Base-by-base conservation (phyloP, 805 yeast genomes). In the Spathaspora boniae region DNA sequence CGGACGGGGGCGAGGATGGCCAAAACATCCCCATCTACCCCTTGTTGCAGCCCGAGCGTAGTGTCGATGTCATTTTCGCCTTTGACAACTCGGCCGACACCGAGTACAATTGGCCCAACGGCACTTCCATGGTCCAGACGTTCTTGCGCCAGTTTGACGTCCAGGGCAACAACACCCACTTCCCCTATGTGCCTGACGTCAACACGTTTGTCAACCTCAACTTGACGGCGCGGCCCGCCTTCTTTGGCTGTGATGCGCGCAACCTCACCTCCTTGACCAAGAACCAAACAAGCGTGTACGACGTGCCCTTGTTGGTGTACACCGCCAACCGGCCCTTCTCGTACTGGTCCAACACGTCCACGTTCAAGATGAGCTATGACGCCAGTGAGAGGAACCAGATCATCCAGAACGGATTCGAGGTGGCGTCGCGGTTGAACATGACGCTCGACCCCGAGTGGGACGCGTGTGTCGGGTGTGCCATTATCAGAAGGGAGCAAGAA, bases 151-250 rank as follows among this genome's bases (percentile, higher is more conserved):
- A 65, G 42, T 62, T 62, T 38, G 41, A 49, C n/a, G 28, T 36
- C 2, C 72, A 72, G 45, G 80, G 80, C 20, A 68, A 72, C 44
- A 75, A 77, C 33, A 74, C 85, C 17, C 67, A 81, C 2, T 84
- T 83, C 70, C 95, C 95, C 8, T 76, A 82, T 46, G 89, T 86
- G 35, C 95, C 95, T 9, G 89, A 78, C 53, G 63, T 56, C 16
- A 59, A 70, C 29, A 72, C 87, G 0, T 82, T 86, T 56, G 51
- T 76, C 17, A 69, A 71, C 40, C 48, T 62, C 44, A 82, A 82
- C 39, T 65, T 86, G 43, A 80, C 86, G 9, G 64, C 67, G 9
- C 56, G 50, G 38, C 72, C 72, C 17, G 52, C 62, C 5, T 66
- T 66, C 41, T 66, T 66, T 44, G 72, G 72, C 3, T 66, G 72